Base-by-base conservation (phyloP, 139 green algal genomes). In the Chlamydomonas urium region DNA sequence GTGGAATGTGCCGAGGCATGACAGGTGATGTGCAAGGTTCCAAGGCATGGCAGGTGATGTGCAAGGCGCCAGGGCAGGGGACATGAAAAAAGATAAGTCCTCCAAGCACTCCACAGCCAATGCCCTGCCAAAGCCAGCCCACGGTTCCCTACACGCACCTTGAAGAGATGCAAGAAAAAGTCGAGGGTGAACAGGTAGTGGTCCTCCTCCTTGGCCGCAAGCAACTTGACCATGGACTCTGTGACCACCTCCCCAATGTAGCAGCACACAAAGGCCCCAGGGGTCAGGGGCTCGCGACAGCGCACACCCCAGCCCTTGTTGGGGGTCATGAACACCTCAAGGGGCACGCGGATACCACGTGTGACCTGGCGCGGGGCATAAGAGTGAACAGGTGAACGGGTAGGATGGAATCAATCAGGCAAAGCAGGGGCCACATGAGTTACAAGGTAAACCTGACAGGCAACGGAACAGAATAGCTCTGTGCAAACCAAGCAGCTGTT, bases 321-420 rank as follows among this genome's bases (percentile, higher is more conserved):
- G n/a, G n/a, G 24, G 1, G 81, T 90, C 47, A 80, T 81, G 74
- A 90, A 92, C 34, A 92, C 70, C 79, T 92, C 86, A 47, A 92
- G 79, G 0, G 85, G 86, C 67, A 85, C 68, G 2, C 24, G 17
- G 47, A 92, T 61, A 57, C 87, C 86, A 0, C 58, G 5, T 48
- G 24, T 61, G 23, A 75, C 33, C 66, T 79, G 59, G 3, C 5
- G 26, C 17, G n/a, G 6, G 26, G 53, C 17, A 21, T 24, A 14
- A 50, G 42, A 50, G 42, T n/a, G n/a, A n/a, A n/a, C n/a, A n/a
- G n/a, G n/a, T n/a, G n/a, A n/a, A n/a, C n/a, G n/a, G n/a, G n/a
- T n/a, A n/a, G n/a, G n/a, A n/a, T n/a, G n/a, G n/a, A n/a, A n/a
- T n/a, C n/a, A n/a, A n/a, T n/a, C n/a, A n/a, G n/a, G n/a, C n/a